Evolutionary conservation across 140 eudicot genomes (phyloP).

Genomic region (Senecio squalidus): DNA sequence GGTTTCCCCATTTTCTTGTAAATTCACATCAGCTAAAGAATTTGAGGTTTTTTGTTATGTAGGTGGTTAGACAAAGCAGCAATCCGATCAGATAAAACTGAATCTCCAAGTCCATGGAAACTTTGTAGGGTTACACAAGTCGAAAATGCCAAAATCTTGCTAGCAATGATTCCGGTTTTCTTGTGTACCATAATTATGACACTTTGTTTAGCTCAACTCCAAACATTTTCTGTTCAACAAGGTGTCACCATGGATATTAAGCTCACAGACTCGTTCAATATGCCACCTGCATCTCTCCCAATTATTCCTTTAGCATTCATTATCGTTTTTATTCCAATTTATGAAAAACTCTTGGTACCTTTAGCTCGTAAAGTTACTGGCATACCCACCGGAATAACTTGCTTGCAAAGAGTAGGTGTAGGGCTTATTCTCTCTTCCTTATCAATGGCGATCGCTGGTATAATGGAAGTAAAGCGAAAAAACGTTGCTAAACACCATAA

Average conservation of each 20-base stretch:
- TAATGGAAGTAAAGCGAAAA: constrained; percentile 61
- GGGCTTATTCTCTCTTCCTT: constrained; percentile 60
- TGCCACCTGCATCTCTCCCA: constrained; percentile 80
- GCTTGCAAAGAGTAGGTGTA: constrained; percentile 65
- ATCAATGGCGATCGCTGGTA: constrained; percentile 64
- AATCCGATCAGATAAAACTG: constrained; percentile 21
- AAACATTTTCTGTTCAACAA: constrained; percentile 72
- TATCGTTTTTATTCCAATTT: constrained; percentile 46
- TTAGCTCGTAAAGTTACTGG: constrained; percentile 49
- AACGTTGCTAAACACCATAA: constrained; percentile 36
- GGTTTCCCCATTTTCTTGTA: background rate
- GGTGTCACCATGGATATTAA: constrained; percentile 64
- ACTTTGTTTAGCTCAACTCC: constrained; percentile 73
- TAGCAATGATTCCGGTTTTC: constrained; percentile 64
- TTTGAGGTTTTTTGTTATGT: background rate
- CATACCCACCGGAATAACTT: constrained; percentile 62
- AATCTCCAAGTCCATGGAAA: constrained; percentile 50
- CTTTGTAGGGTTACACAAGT: constrained; percentile 88
- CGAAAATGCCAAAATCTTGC: constrained; percentile 64
- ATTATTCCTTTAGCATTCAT: constrained; percentile 55
- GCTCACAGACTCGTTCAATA: constrained; percentile 40
- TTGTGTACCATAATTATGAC: constrained; percentile 57
- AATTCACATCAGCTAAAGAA: background rate
- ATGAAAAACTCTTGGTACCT: constrained; percentile 60
- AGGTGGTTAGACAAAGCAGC: constrained; percentile 85